Evolutionary conservation across 306 rosid species (phyloP).

Genomic region (Cucurbita maxima): DNA sequence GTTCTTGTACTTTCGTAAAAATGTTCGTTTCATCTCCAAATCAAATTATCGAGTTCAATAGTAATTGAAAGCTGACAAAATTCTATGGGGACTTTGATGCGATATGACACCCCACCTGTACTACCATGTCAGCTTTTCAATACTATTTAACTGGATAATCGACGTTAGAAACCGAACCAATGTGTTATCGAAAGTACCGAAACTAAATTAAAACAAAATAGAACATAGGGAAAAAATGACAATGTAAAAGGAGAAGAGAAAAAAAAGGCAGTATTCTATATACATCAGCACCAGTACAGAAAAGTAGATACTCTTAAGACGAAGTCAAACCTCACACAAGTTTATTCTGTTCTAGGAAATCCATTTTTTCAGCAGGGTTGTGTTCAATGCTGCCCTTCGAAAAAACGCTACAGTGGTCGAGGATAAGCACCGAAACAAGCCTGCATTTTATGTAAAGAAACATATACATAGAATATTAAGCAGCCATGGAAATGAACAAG

Average conservation of each 20-base stretch:
- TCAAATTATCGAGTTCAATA: background rate
- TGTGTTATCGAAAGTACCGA: background rate
- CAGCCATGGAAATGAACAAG: background rate
- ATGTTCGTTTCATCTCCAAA: background rate
- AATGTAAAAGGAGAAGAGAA: background rate
- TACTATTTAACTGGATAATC: background rate
- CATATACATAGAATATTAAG: background rate
- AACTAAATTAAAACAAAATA: background rate
- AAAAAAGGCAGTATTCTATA: conserved; percentile 2
- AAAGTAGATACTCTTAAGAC: conserved; percentile 9
- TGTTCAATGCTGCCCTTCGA: background rate
- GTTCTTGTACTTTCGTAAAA: background rate
- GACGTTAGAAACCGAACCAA: background rate
- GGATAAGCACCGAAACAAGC: background rate
- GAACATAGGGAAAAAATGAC: background rate
- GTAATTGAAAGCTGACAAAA: background rate
- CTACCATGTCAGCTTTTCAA: background rate
- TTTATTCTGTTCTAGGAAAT: conserved; percentile 7
- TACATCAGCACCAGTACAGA: background rate
- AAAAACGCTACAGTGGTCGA: background rate
- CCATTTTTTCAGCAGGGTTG: conserved; percentile 8
- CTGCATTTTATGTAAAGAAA: conserved; percentile 12
- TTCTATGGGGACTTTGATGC: background rate
- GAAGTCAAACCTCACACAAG: conserved; percentile 13
- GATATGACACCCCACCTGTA: background rate